Conservation (phyloP, 2,329 filamentous ascomycete species). For the Claviceps lovelessii region DNA sequence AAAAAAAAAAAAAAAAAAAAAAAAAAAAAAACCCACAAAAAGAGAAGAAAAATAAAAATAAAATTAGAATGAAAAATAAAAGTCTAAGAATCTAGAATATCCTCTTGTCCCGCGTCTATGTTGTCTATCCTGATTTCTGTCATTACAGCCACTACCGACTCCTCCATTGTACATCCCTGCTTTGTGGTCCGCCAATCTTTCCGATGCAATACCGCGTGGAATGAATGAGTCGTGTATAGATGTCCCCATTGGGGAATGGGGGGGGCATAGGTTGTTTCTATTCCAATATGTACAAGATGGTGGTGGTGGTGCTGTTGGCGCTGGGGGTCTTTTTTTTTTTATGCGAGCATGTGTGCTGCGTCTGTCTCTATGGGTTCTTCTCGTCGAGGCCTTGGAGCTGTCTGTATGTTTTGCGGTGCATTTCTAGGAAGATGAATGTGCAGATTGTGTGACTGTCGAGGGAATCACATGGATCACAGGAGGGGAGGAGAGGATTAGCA, state of each 20-base stretch:
- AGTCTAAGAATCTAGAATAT: not conserved
- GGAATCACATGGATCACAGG: too few relatives aligned
- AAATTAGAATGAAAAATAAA: not conserved
- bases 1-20: too few relatives aligned
- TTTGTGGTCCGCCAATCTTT: not conserved
- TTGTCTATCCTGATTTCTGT: not conserved
- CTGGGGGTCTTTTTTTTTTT: too few relatives aligned
- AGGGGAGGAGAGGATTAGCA: conserved; percentile 1
- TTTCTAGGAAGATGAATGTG: conserved; percentile 75
- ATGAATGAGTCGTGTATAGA: not conserved
- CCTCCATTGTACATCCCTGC: not conserved
- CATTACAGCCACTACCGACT: too few relatives aligned
- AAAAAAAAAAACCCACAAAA: too few relatives aligned
- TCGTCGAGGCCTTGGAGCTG: conserved; percentile 29
- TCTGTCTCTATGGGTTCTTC: conserved; percentile 4
- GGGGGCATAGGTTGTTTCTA: not conserved
- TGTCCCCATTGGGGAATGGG: not conserved
- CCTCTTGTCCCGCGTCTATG: too few relatives aligned
- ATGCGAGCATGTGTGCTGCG: not conserved
- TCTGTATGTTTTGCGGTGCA: conserved; percentile 68
- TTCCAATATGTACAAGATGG: not conserved
- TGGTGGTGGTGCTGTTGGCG: too few relatives aligned
- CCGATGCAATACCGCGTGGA: too few relatives aligned
- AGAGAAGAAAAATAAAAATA: not conserved
- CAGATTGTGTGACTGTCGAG: conserved; percentile 58